Conservation (phyloP, 164 flowering plant genomes). For the Magnolia changhungtana region DNA sequence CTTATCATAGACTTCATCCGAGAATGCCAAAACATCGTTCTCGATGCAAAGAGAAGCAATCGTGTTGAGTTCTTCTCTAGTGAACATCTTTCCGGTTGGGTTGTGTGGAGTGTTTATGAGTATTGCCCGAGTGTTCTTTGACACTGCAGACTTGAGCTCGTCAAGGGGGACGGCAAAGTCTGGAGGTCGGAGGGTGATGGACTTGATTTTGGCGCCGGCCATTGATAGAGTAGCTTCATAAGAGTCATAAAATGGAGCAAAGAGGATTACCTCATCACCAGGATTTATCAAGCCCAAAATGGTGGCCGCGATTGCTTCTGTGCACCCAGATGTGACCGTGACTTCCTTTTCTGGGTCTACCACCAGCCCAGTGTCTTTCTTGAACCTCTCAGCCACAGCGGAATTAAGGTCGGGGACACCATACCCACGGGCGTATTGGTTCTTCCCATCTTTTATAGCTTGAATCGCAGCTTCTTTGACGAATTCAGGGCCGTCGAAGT, state of each 20-base stretch:
- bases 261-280: slow-evolving; percentile 89
- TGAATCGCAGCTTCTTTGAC: slow-evolving; percentile 95
- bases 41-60: slow-evolving; percentile 83
- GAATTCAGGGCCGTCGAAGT: slow-evolving; percentile 97
- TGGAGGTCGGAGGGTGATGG: slow-evolving; percentile 81
- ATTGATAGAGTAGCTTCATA: slow-evolving; percentile 92
- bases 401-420: slow-evolving; percentile 85
- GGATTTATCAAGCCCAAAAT: slow-evolving; percentile 90
- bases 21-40: slow-evolving; percentile 78
- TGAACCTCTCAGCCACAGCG: slow-evolving; percentile 76
- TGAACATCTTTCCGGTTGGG: slow-evolving; percentile 96
- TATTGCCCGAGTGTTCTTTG: slow-evolving; percentile 81
- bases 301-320: slow-evolving; percentile 98
- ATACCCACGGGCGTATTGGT: slow-evolving; percentile 93
- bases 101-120: slow-evolving; percentile 91
- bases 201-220: slow-evolving; percentile 83
- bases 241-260: slow-evolving; percentile 97
- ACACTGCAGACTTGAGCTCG: slow-evolving; percentile 62
- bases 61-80: slow-evolving; percentile 60
- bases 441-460: slow-evolving; percentile 86
- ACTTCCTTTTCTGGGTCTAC: slow-evolving; percentile 95
- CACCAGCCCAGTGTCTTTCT: slow-evolving; percentile 73
- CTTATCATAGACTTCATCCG: slow-evolving; percentile 96
- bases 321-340: slow-evolving; percentile 96
- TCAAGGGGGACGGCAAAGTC: slow-evolving; percentile 75